Evolutionary conservation across 139 green algal genomes (phyloP).

Genomic region (Axilococcus clingmanii): DNA sequence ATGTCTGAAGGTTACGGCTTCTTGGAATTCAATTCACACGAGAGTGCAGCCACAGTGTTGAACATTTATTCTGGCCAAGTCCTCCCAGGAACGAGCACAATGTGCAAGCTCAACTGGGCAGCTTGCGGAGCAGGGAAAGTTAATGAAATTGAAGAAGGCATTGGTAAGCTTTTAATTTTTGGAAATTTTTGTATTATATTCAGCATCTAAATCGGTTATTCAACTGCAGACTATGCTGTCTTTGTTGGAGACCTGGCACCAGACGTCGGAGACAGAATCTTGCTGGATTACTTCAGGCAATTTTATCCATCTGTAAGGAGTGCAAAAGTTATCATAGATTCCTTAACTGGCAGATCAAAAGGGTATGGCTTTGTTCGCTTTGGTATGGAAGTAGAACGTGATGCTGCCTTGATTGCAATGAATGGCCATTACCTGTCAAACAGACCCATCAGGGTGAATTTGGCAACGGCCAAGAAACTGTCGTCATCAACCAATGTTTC

Average conservation of each 20-base stretch:
- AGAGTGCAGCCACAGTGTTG: conserved; percentile 48
- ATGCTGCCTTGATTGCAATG: conserved; percentile 80
- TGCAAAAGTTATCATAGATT: conserved; percentile 87
- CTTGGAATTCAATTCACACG: conserved; percentile 57
- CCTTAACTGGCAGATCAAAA: conserved; percentile 69
- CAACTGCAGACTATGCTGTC: conserved; percentile 56
- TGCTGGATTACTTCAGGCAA: conserved; percentile 77
- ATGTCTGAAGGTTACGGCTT: conserved; percentile 72
- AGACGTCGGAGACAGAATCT: conserved; percentile 82
- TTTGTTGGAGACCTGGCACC: conserved; percentile 90
- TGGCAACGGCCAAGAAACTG: conserved; percentile 60
- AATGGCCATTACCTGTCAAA: conserved; percentile 62
- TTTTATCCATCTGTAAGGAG: conserved; percentile 71
- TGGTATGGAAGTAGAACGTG: conserved; percentile 62
- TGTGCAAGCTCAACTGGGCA: conserved; percentile 70
- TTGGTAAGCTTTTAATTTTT: no score
- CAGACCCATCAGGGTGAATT: conserved; percentile 61
- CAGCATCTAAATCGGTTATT: background rate
- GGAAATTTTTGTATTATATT: conserved; percentile 10
- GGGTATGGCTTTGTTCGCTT: conserved; percentile 97
- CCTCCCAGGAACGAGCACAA: conserved; percentile 54
- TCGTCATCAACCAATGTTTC: conserved; percentile 2
- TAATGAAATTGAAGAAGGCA: conserved; percentile 19
- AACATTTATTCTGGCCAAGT: conserved; percentile 49
- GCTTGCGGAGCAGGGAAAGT: conserved; percentile 58